Base-by-base conservation (phyloP, 352 stramenopile genomes). In the Pythium apleroticum region DNA sequence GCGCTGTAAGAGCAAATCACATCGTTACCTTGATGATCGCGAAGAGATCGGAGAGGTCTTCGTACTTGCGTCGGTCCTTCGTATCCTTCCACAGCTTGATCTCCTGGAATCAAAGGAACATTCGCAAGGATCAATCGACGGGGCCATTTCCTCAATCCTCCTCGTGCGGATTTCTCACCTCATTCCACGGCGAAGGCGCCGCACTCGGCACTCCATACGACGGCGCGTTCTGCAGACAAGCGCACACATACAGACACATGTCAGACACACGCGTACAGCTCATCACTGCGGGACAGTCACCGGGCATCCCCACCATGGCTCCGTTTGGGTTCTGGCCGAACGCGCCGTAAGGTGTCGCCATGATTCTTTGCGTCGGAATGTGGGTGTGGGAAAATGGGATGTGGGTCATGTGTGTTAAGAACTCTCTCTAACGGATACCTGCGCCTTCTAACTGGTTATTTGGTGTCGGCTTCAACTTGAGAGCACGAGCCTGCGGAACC, bases 21-120 rank as follows among this genome's bases (percentile, higher is more conserved):
- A 41, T n/a, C 37, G 43, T 7, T 57, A 87, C 93, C 66, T 98
- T 98, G 59, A 99, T 98, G 71, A 99, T 98, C 33, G 95, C 90
- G 60, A 98, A 99, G 17, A 99, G 72, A 48, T 98, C 88, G 19
- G 88, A 86, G n/a, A 95, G 67, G 49, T 95, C 88, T 65, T 96
- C 88, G 55, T 86, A 95, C 75, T 89, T 93, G 64, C 88, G 85
- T 45, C 88, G 73, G 52, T 96, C 88, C 60, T 95, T 95, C 9
- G 86, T 91, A 60, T 91, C 80, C 24, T 80, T 79, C 75, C 84
- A 94, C 4, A 96, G 75, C 57, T 86, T 90, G 39, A 96, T 76
- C 52, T 94, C 84, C 78, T 90, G 17, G 24, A 20, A 14, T 17
- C 24, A 37, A 37, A 2, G 2, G 7, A 15, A 28, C 17, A 14